Percentiles rank a stretch among this genome's conserved stretches.
Evolutionary conservation across 1,284 basidiomycete species (phyloP).

Genomic region (Sanghuangporus baumii): DNA sequence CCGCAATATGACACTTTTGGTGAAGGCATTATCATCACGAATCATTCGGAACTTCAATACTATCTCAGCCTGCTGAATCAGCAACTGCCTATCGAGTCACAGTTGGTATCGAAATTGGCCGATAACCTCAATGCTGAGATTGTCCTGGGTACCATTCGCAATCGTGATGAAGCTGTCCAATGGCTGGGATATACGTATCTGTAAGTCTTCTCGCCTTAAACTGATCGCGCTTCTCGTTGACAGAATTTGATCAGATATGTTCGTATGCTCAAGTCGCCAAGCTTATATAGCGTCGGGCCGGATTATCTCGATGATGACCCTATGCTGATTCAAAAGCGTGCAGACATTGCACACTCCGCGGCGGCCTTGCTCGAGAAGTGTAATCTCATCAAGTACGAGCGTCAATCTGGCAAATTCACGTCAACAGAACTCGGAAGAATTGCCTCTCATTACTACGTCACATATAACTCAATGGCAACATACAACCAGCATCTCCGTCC

Average conservation of each 20-base stretch:
- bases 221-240: not conserved
- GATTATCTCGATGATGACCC: constrained; percentile 90
- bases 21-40: constrained; percentile 98
- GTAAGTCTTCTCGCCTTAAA: constrained; percentile 41
- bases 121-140: constrained; percentile 99
- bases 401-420: constrained; percentile 84
- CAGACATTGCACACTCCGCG: constrained; percentile 93
- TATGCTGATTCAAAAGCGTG: constrained; percentile 86
- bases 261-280: constrained; percentile 91
- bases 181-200: constrained; percentile 96
- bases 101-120: constrained; percentile 88
- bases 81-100: constrained; percentile 95
- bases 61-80: constrained; percentile 93
- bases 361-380: constrained; percentile 94
- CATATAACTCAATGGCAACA: constrained; percentile 92
- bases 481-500: constrained; percentile 94
- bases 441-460: constrained; percentile 96
- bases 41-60: constrained; percentile 95
- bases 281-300: constrained; percentile 83
- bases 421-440: constrained; percentile 92
- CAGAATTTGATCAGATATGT: constrained; percentile 59
- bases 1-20: constrained; percentile 98
- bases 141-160: constrained; percentile 92
- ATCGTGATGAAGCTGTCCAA: constrained; percentile 95
- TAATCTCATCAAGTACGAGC: constrained; percentile 91